These are phyloP conservation scores for Trichoderma sp. DNA, from an alignment of 2,329 filamentous ascomycete species.

Conservation along the genomic window DNA sequence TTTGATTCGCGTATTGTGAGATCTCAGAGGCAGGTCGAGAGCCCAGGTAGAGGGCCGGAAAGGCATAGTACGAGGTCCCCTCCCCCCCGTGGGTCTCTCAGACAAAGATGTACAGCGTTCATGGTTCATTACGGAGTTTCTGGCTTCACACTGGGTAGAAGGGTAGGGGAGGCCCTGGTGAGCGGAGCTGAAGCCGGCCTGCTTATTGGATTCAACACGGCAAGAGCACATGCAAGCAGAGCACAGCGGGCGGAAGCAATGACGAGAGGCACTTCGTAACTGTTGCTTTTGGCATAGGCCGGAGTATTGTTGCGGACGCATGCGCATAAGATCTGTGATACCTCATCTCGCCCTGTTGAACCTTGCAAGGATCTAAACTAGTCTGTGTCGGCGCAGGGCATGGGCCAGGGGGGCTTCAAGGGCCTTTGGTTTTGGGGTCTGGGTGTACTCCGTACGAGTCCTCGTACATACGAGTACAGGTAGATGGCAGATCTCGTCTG, in stretches of 20 bases:
- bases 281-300: conserved; percentile 23
- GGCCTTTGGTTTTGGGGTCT: neutral
- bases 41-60: neutral
- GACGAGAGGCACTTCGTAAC: conserved; percentile 11
- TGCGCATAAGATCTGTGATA: conserved; percentile 39
- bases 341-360: conserved; percentile 39
- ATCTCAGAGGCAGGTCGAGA: conserved; percentile 5
- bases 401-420: conserved; percentile 19
- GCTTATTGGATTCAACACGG: neutral
- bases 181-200: conserved; percentile 6
- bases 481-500: conserved; percentile 19
- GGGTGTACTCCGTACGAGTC: neutral
- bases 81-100: neutral
- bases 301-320: conserved; percentile 35
- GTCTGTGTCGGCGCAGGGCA: conserved; percentile 18
- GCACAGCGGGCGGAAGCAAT: conserved; percentile 9
- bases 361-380: conserved; percentile 22
- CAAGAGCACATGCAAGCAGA: neutral
- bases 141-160: neutral
- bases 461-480: neutral
- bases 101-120: neutral
- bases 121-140: neutral
- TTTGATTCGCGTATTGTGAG: neutral
- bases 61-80: neutral
- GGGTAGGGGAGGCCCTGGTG: neutral